These are phyloP conservation scores for Juncus inflexus DNA, from an alignment of 176 grass and related monocot species.

Conservation along the genomic window DNA sequence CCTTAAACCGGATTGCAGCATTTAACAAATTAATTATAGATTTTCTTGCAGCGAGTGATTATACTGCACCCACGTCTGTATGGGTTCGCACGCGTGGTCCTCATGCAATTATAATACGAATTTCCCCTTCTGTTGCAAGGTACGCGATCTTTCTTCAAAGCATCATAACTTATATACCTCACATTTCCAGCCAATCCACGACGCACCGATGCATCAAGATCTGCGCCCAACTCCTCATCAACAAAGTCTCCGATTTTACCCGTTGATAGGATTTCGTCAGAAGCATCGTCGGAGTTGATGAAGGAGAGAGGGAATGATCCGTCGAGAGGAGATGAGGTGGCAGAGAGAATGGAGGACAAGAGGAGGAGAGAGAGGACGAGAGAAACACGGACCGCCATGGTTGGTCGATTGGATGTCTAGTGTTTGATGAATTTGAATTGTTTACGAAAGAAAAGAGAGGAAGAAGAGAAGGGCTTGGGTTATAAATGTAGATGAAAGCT, in stretches of 20 bases:
- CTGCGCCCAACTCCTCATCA: slow-evolving; percentile 8
- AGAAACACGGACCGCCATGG: too few species aligned
- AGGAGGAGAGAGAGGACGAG: too few species aligned
- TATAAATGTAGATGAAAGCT: too few species aligned
- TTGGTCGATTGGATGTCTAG: too few species aligned
- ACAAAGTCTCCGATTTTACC: slow-evolving; percentile 15
- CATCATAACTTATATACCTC: slow-evolving; percentile 36
- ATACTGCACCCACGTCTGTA: slow-evolving; percentile 27
- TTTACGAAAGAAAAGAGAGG: too few species aligned
- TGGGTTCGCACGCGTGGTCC: slow-evolving; percentile 21
- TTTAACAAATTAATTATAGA: slow-evolving; percentile 19
- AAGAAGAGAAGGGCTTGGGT: too few species aligned
- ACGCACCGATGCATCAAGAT: slow-evolving; percentile 15
- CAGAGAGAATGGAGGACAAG: too few species aligned
- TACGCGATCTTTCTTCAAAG: slow-evolving; percentile 30
- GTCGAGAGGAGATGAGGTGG: too few species aligned
- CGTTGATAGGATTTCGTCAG: too few species aligned
- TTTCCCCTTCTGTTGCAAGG: slow-evolving; percentile 34
- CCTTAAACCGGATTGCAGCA: neutral
- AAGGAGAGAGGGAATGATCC: too few species aligned
- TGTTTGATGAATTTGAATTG: too few species aligned
- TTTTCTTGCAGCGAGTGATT: slow-evolving; percentile 30
- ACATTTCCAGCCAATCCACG: slow-evolving; percentile 16
- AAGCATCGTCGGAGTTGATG: too few species aligned
- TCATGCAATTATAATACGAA: slow-evolving; percentile 39